Conservation (phyloP, 2,329 filamentous ascomycete species). For the Corinectria fuckeliana region DNA sequence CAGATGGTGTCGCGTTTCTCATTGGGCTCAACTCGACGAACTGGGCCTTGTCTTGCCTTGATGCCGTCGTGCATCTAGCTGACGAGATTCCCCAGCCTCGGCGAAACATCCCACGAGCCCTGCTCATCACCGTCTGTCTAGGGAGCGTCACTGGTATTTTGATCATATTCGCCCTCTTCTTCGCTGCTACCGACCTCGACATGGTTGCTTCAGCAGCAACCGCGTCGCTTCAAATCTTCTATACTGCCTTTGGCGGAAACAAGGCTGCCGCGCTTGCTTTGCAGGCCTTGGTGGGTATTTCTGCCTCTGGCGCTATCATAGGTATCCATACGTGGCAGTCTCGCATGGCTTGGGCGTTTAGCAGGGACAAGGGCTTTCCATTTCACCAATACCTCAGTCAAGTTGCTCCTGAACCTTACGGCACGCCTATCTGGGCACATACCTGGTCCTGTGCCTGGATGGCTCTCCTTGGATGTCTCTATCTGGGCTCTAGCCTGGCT, state of each 20-base stretch:
- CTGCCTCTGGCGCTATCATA: neutral
- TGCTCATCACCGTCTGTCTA: constrained; percentile 1
- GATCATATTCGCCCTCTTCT: constrained; percentile 1
- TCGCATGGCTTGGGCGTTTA: constrained; percentile 7
- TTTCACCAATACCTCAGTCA: neutral
- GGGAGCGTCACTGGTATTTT: neutral
- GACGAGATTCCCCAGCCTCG: constrained; percentile 8
- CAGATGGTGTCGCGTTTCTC: constrained; percentile 6
- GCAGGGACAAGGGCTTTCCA: constrained; percentile 3
- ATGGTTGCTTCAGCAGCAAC: neutral
- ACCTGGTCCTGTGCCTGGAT: neutral
- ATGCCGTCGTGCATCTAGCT: constrained; percentile 1
- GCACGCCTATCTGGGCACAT: neutral
- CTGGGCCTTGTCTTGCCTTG: constrained; percentile 4
- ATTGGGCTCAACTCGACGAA: constrained; percentile 5
- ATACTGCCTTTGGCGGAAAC: neutral
- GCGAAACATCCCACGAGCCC: constrained; percentile 8
- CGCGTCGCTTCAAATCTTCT: neutral
- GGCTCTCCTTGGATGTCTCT: neutral
- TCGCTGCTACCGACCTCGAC: neutral
- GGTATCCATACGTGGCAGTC: constrained; percentile 12
- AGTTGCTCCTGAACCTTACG: neutral
- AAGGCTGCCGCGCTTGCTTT: neutral
- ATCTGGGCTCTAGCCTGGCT: neutral
- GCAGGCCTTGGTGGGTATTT: neutral